Base-by-base conservation (phyloP, 345 rosid genomes). In the Hypericum androsaemum region DNA sequence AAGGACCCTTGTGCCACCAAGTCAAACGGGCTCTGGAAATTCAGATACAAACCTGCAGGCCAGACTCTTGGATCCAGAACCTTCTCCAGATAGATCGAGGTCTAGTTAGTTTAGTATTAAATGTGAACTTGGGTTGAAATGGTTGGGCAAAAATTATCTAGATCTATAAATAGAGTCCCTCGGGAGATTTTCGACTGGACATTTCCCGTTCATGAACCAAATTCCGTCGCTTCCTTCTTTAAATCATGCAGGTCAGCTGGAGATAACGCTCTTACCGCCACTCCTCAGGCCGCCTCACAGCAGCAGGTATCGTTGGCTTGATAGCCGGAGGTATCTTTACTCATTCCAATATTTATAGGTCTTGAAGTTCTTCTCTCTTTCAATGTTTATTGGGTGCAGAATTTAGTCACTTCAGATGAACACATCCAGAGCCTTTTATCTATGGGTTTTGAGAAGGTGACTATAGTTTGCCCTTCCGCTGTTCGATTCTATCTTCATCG, bases 391-490 rank as follows among this genome's bases (percentile, higher is more conserved):
- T 52, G 52, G 49, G 14, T 56, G 54, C 75, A 80, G 92, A 74
- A 62, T 60, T 63, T 64, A 53, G 64, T 58, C 64, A 69, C 75
- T 53, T 71, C 88, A 0, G 94, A 81, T 22, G 86, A 74, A 47
- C 86, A 85, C 62, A 77, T 85, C 60, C 84, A 83, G 62, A 80
- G 83, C 63, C 95, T 92, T 16, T 80, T 83, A 8, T 73, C 94
- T 36, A 92, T 92, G 97, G 95, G 98, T 42, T 92, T 92, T 39
- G 98, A 88, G 37, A 75, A 78, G 97, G 96, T 35, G 37, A 14
- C 10, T 39, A 2, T 37, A 11, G 45, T 43, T 7, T 17, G n/a
- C 42, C 41, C 35, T 13, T 40, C 10, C 28, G 41, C 55, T 6
- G 28, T 11, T 39, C 16, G 36, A 22, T n/a, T n/a, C n/a, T n/a